Evolutionary conservation across 495 filamentous ascomycete genomes (phyloP), one percentile per base, ranked within the genome.

Genomic region (Aspergillus ostianus): DNA sequence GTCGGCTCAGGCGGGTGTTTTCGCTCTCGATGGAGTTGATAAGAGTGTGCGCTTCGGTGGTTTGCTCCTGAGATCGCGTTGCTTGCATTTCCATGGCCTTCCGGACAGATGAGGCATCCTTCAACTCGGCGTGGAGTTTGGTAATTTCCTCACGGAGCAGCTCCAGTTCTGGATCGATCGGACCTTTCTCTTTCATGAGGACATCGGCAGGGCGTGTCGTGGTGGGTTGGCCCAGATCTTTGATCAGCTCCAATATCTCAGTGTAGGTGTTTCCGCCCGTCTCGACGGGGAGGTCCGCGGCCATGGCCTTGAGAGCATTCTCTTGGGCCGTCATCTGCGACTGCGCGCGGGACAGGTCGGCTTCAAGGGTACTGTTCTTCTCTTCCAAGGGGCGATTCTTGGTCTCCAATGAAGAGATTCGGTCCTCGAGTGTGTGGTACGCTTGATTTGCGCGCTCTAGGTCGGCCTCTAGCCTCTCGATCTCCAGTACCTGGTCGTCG

Each of bases 21-120:
- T 83, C 80, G 5, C 67, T 59, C 63, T 81, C 79, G 17, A 81
- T 74, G 20, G 77, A 75, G 51, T 77, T 71, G 41, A 80, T 68
- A 9, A 80, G 70, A 18, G 69, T 61, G 23, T 79, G 75, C 0
- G 75, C 64, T 67, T 82, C 80, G 21, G 70, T 56, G 13, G 75
- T 63, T 53, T 79, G 76, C 17, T 77, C 70, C 30, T 71, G 67
- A 0, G 74, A 72, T 7, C 65, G 69, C 15, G 60, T 60, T 15
- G 68, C 59, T 65, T 80, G 76, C 12, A 63, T 52, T 21, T 77
- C 74, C 15, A 70, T 62, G 0, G 73, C 61, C 47, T 74, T 68
- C 27, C 71, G 71, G 5, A 69, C 53, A 1, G 66, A 63, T 2
- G 45, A 47, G 23, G 63, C 52, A 21, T 75, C 69, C 41, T 67